A percentile compares a stretch with the other conserved stretches of the same genome.
Conservation (phyloP, 2,329 filamentous ascomycete genomes). For the Cercospora sp. region DNA sequence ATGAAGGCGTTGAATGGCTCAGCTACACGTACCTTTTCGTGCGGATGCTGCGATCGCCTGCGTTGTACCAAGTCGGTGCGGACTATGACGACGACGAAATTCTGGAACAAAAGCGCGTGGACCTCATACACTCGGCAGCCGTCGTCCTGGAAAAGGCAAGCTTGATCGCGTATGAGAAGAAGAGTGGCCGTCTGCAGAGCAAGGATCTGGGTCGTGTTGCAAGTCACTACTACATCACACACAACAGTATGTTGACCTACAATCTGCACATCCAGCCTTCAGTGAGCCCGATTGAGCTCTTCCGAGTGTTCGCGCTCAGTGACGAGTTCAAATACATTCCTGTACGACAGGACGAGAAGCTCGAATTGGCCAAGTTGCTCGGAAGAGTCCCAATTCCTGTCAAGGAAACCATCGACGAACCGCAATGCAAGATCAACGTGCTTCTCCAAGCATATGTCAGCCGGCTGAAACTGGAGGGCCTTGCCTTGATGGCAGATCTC, state of each 20-base stretch:
- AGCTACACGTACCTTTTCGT: slow-evolving; percentile 98
- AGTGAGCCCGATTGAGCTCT: slow-evolving; percentile 91
- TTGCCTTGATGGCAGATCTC: slow-evolving; percentile 96
- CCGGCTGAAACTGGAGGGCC: slow-evolving; percentile 85
- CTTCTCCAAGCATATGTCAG: slow-evolving; percentile 96
- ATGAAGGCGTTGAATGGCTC: slow-evolving; percentile 98
- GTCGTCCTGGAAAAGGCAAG: slow-evolving; percentile 82
- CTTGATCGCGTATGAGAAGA: slow-evolving; percentile 93
- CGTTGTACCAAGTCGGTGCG: slow-evolving; percentile 89
- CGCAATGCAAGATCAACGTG: slow-evolving; percentile 97
- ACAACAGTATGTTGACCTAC: slow-evolving; percentile 95
- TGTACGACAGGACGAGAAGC: slow-evolving; percentile 94
- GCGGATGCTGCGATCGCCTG: slow-evolving; percentile 93
- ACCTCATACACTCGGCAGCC: slow-evolving; percentile 92
- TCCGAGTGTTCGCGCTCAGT: slow-evolving; percentile 92
- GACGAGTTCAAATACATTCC: slow-evolving; percentile 99
- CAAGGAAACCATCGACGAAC: slow-evolving; percentile 95
- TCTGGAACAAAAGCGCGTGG: slow-evolving; percentile 95
- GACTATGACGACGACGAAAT: slow-evolving; percentile 93
- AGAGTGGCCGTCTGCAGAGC: slow-evolving; percentile 80
- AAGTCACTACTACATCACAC: slow-evolving; percentile 97
- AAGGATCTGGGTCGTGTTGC: slow-evolving; percentile 95
- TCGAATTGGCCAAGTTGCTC: slow-evolving; percentile 89
- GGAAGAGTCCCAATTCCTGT: slow-evolving; percentile 90
- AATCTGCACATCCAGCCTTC: slow-evolving; percentile 92